Conservation (phyloP, 495 filamentous ascomycete genomes). For the Talaromyces adpressus region DNA sequence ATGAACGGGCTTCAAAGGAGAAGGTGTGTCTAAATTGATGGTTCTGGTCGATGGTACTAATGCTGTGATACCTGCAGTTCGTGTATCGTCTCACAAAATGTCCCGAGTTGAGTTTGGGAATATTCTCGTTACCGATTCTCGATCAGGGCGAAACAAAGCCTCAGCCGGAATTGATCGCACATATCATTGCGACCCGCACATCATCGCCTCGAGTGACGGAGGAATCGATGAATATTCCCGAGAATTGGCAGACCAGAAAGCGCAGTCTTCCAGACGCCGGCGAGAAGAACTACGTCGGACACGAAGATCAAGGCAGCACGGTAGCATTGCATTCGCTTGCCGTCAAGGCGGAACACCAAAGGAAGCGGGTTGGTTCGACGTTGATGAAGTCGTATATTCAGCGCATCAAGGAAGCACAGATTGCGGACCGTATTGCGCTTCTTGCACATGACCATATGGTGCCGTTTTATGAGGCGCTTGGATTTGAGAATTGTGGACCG, state of each 20-base stretch:
- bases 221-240: slow-evolving; percentile 65
- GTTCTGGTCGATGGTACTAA: not conserved
- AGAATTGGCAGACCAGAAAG: slow-evolving; percentile 49
- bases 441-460: slow-evolving; percentile 70
- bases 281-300: slow-evolving; percentile 39
- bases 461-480: slow-evolving; percentile 68
- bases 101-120: slow-evolving; percentile 71
- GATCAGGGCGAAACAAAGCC: slow-evolving; percentile 37
- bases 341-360: slow-evolving; percentile 68
- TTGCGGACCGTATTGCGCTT: slow-evolving; percentile 67
- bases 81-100: slow-evolving; percentile 72
- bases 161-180: slow-evolving; percentile 60
- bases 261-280: slow-evolving; percentile 16
- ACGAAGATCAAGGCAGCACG: slow-evolving; percentile 66
- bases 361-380: slow-evolving; percentile 65
- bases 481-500: slow-evolving; percentile 60
- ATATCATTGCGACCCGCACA: slow-evolving; percentile 71
- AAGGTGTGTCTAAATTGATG: slow-evolving; percentile 51
- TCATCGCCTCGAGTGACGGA: slow-evolving; percentile 58
- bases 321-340: slow-evolving; percentile 78
- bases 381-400: slow-evolving; percentile 72
- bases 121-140: slow-evolving; percentile 57
- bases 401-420: slow-evolving; percentile 54
- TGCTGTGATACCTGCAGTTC: slow-evolving; percentile 47
- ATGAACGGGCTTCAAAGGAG: slow-evolving; percentile 66